Conservation (phyloP, 2,329 filamentous ascomycete genomes). For the Emericellopsis atlantica region DNA sequence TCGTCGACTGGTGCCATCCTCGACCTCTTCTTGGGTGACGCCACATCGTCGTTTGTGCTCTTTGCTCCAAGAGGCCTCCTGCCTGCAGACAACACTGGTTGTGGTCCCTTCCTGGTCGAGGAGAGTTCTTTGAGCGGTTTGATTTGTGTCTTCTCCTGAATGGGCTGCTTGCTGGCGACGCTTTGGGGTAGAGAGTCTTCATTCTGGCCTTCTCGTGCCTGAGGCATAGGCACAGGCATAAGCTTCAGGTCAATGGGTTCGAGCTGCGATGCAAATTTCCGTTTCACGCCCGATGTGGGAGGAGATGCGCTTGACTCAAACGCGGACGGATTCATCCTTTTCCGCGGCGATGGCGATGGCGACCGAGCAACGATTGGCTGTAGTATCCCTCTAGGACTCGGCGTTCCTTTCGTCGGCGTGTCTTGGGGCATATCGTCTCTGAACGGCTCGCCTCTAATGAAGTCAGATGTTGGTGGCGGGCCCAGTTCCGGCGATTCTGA, state of each 20-base stretch:
- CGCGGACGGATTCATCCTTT: neutral
- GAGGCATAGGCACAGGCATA: neutral
- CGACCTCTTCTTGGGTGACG: conserved; percentile 41
- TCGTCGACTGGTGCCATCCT: conserved; percentile 17
- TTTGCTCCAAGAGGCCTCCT: conserved; percentile 42
- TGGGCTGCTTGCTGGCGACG: conserved; percentile 31
- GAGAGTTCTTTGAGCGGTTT: conserved; percentile 34
- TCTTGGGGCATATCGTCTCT: conserved; percentile 35
- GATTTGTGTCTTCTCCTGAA: conserved; percentile 19
- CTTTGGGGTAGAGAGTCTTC: conserved; percentile 37
- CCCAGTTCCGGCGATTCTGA: conserved; percentile 59
- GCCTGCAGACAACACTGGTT: conserved; percentile 9
- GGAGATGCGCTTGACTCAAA: conserved; percentile 6
- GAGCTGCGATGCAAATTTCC: conserved; percentile 1
- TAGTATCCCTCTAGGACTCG: conserved; percentile 12
- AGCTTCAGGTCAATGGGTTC: neutral
- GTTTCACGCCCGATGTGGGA: conserved; percentile 3
- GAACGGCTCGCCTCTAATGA: conserved; percentile 41
- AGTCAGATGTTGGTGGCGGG: conserved; percentile 45
- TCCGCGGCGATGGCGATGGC: neutral
- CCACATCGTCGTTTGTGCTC: conserved; percentile 46
- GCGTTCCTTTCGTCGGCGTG: conserved; percentile 1
- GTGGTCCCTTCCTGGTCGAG: conserved; percentile 25
- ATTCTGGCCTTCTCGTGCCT: neutral
- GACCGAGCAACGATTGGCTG: conserved; percentile 8